Base-by-base conservation (phyloP, 345 rosid genomes). In the Ceriops tagal region DNA sequence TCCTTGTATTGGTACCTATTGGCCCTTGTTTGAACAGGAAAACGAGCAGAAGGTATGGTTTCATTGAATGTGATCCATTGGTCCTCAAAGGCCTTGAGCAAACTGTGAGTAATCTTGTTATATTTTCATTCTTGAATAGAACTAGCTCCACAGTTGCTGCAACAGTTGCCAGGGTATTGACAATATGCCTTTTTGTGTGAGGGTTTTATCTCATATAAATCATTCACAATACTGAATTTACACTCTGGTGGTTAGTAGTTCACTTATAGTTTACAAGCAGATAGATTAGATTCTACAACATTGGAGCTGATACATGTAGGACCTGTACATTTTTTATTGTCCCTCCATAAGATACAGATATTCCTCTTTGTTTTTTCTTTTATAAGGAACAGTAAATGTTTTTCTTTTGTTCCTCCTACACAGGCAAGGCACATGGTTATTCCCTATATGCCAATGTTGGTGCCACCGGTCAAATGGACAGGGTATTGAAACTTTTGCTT, bases 361-460 rank as follows among this genome's bases (percentile, higher is more conserved):
- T 43, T 43, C 49, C 19, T 43, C 16, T 3, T 43, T 43, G 49
- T 43, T 20, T 53, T 53, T 55, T 67, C 31, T 62, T 68, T 13
- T 35, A 27, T 11, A 34, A 59, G 71, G 21, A 75, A 32, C 35
- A 60, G 31, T 58, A 61, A 65, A 37, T 34, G 21, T 63, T 20
- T 77, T 69, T 31, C 34, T 31, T 30, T 55, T 24, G 6, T 22
- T 73, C 73, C 76, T 47, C 75, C 80, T 53, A 49, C 62, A 70
- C 90, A 95, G 99, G 96, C 91, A 66, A 90, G 93, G 78, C 93
- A 92, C 85, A 84, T 92, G 87, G 96, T 95, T 78, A 86, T 95
- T 69, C 97, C 98, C 72, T 92, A 90, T 78, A 92, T 92, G 97
- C 99, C 98, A 78, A 95, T 95, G 99, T 75, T 95, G 91, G 87